Evolutionary conservation across 805 yeast genomes (phyloP).

Genomic region (Candida insectorum): DNA sequence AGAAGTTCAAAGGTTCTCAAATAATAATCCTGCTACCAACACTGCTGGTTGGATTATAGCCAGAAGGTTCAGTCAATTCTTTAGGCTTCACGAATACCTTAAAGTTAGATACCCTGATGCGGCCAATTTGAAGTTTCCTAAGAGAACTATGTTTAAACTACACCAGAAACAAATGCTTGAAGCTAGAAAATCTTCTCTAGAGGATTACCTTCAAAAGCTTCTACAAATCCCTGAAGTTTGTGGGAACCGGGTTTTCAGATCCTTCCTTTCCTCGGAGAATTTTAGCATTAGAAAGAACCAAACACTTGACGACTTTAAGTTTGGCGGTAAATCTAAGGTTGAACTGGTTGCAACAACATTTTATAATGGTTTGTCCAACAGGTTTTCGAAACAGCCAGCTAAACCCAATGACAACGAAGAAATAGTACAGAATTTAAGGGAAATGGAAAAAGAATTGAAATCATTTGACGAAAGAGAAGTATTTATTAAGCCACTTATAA

Average conservation of each 20-base stretch:
- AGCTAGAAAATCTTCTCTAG: slow-evolving; percentile 57
- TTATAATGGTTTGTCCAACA: slow-evolving; percentile 25
- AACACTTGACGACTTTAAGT: slow-evolving; percentile 20
- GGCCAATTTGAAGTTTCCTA: slow-evolving; percentile 51
- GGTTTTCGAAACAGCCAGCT: slow-evolving; percentile 6
- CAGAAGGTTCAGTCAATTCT: slow-evolving; percentile 82
- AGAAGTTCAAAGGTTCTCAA: slow-evolving; percentile 58
- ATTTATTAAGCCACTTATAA: slow-evolving; percentile 81
- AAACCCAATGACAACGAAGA: slow-evolving; percentile 10
- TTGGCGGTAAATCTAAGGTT: slow-evolving; percentile 14
- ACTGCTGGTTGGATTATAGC: slow-evolving; percentile 90
- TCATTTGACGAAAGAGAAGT: slow-evolving; percentile 42
- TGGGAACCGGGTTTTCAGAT: slow-evolving; percentile 65
- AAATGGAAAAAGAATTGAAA: slow-evolving; percentile 54
- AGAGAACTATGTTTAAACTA: slow-evolving; percentile 62
- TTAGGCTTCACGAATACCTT: slow-evolving; percentile 63
- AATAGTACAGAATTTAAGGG: slow-evolving; percentile 32
- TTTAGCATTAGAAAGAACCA: slow-evolving; percentile 38
- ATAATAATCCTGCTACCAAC: slow-evolving; percentile 38
- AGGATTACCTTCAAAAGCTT: slow-evolving; percentile 56
- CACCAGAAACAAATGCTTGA: slow-evolving; percentile 65
- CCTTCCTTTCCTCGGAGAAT: slow-evolving; percentile 72
- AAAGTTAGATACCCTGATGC: slow-evolving; percentile 51
- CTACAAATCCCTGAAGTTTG: slow-evolving; percentile 68
- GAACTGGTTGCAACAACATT: slow-evolving; percentile 33